Percentiles rank a stretch among this genome's conserved stretches.
Evolutionary conservation across 805 yeast genomes (phyloP).

Genomic region (Starmerella geochares): DNA sequence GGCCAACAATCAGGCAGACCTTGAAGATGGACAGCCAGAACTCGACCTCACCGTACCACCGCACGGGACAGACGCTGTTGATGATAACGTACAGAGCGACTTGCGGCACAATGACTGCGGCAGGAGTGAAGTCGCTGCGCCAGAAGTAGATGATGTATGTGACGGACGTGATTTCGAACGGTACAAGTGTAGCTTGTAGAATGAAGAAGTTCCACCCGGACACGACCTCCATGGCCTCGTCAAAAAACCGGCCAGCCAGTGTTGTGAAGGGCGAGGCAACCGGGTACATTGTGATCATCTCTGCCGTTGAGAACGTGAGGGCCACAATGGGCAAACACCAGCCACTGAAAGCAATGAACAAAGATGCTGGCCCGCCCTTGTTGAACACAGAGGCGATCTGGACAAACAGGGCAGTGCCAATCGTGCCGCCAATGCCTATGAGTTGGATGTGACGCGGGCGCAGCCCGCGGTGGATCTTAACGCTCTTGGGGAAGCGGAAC

Average conservation of each 20-base stretch:
- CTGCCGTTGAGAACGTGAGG: slow-evolving; percentile 64
- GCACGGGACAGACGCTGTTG: slow-evolving; percentile 58
- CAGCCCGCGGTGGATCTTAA: slow-evolving; percentile 41
- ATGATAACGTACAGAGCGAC: slow-evolving; percentile 51
- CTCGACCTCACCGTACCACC: slow-evolving; percentile 70
- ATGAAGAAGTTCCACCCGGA: slow-evolving; percentile 76
- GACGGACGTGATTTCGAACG: slow-evolving; percentile 74
- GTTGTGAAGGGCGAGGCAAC: slow-evolving; percentile 67
- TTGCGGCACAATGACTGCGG: slow-evolving; percentile 56
- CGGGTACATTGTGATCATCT: slow-evolving; percentile 68
- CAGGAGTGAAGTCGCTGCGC: slow-evolving; percentile 68
- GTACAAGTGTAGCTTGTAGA: slow-evolving; percentile 64
- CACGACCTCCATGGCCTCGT: slow-evolving; percentile 62
- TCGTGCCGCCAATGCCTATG: slow-evolving; percentile 27
- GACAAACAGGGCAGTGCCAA: slow-evolving; percentile 26
- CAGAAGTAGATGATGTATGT: slow-evolving; percentile 71
- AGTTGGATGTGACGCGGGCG: slow-evolving; percentile 47
- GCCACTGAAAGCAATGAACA: slow-evolving; percentile 52
- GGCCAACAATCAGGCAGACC: slow-evolving; percentile 61
- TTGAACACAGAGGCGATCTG: slow-evolving; percentile 38
- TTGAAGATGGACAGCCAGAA: slow-evolving; percentile 70
- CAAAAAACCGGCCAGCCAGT: slow-evolving; percentile 64
- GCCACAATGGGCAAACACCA: slow-evolving; percentile 64
- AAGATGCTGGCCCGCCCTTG: slow-evolving; percentile 59
- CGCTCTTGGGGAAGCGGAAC: no score